These are phyloP conservation scores for Medakamo hakoo DNA, from an alignment of 139 green algal species.

Conservation along the genomic window DNA sequence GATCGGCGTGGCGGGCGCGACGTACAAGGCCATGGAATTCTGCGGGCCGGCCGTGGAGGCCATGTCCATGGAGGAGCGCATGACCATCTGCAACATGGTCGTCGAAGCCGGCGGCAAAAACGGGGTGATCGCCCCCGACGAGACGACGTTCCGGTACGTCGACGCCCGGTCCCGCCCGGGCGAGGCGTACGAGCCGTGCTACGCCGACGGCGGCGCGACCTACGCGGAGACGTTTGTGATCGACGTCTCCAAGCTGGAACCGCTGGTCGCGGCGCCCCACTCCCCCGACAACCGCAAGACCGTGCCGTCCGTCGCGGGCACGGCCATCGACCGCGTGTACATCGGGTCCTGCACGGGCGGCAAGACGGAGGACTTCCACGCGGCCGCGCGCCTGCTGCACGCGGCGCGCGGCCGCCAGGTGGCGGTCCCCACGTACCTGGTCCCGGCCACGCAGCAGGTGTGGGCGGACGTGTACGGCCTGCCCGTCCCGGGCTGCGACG, in stretches of 20 bases:
- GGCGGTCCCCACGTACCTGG: constrained; percentile 88
- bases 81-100: constrained; percentile 98
- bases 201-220: constrained; percentile 47
- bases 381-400: constrained; percentile 78
- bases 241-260: constrained; percentile 87
- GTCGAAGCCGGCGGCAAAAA: constrained; percentile 73
- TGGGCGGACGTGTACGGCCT: constrained; percentile 86
- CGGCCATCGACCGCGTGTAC: constrained; percentile 90
- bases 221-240: constrained; percentile 50
- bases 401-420: constrained; percentile 55
- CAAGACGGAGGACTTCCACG: constrained; percentile 91
- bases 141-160: constrained; percentile 89
- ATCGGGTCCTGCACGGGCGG: constrained; percentile 79
- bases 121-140: constrained; percentile 50
- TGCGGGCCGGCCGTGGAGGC: constrained; percentile 47
- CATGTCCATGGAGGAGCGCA: constrained; percentile 96
- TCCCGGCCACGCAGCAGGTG: constrained; percentile 92
- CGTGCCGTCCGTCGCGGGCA: constrained; percentile 24
- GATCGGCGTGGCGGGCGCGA: constrained; percentile 62
- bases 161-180: constrained; percentile 44
- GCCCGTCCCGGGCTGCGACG: constrained; percentile 77
- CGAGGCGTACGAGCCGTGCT: constrained; percentile 59
- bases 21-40: constrained; percentile 86
- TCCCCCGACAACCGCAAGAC: constrained; percentile 90
- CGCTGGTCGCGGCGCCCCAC: constrained; percentile 82